Evolutionary conservation across 2,329 filamentous ascomycete genomes (phyloP).

Genomic region (Zalaria sp.): DNA sequence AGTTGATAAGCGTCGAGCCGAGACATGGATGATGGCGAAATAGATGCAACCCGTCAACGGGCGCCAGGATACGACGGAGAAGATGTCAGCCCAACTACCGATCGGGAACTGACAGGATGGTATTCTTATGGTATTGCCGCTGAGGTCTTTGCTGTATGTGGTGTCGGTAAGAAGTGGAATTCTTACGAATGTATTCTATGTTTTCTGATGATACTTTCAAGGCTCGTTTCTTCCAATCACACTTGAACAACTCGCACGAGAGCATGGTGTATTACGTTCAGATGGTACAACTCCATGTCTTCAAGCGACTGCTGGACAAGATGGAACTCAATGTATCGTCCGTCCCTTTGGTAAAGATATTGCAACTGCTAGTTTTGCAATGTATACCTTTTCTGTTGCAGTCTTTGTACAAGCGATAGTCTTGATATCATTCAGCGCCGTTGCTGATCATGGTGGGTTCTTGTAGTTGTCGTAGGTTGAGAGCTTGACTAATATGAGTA

Average conservation of each 20-base stretch:
- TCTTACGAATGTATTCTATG: no score
- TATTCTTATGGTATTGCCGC: conserved; percentile 47
- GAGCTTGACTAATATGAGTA: neutral
- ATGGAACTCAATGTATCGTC: conserved; percentile 60
- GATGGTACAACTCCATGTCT: conserved; percentile 60
- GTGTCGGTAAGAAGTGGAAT: conserved; percentile 43
- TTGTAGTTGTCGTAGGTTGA: neutral
- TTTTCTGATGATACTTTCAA: conserved; percentile 21
- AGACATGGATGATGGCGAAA: neutral
- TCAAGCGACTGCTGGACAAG: conserved; percentile 11
- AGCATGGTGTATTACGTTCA: conserved; percentile 70
- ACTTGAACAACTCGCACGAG: conserved; percentile 76
- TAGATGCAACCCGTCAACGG: neutral
- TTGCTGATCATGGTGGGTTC: conserved; percentile 70
- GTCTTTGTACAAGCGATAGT: conserved; percentile 76
- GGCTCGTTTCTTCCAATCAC: conserved; percentile 88
- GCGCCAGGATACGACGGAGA: conserved; percentile 1
- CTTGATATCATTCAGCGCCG: conserved; percentile 83
- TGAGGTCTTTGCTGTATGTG: conserved; percentile 88
- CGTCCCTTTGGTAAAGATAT: conserved; percentile 64
- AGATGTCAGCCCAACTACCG: conserved; percentile 2
- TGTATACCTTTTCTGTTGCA: conserved; percentile 88
- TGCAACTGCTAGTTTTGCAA: conserved; percentile 85
- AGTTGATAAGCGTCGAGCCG: no score
- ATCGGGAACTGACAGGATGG: conserved; percentile 5